Conservation (phyloP, 2,329 filamentous ascomycete genomes). For the Pezicula rhizophila region DNA sequence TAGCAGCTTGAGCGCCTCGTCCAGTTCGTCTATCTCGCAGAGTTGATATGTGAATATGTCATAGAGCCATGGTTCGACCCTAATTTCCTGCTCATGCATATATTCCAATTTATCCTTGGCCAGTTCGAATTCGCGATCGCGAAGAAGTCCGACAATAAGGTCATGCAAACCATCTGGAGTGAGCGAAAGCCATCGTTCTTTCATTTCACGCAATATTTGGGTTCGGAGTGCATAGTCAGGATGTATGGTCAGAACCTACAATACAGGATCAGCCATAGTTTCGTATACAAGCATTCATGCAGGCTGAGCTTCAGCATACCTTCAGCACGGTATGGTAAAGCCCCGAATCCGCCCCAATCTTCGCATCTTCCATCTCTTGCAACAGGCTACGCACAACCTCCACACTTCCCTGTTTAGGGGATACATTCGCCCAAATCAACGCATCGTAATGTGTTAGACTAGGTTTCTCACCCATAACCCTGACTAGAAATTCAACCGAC, state of each 20-base stretch:
- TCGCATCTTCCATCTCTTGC: constrained; percentile 60
- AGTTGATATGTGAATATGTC: constrained; percentile 73
- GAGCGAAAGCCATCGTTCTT: constrained; percentile 62
- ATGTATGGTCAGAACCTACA: constrained; percentile 68
- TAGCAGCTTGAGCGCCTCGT: constrained; percentile 69
- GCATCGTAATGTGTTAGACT: constrained; percentile 64
- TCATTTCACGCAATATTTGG: constrained; percentile 68
- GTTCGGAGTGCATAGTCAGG: constrained; percentile 75
- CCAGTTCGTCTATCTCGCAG: constrained; percentile 64
- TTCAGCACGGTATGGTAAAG: constrained; percentile 69
- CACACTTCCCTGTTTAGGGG: constrained; percentile 58
- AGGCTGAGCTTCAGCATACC: constrained; percentile 33
- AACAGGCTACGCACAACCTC: constrained; percentile 57
- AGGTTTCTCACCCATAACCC: constrained; percentile 46
- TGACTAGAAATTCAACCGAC: constrained; percentile 54
- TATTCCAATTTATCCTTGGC: constrained; percentile 65
- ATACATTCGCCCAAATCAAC: constrained; percentile 66
- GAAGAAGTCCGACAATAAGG: constrained; percentile 66
- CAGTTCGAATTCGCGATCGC: constrained; percentile 78
- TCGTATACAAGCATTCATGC: constrained; percentile 1
- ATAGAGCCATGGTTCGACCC: constrained; percentile 66
- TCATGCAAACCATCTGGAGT: constrained; percentile 57
- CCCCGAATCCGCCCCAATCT: constrained; percentile 56
- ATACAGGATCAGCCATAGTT: background rate
- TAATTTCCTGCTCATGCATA: constrained; percentile 51